phyloP scores from a whole-genome alignment of 1,139 yeast species.

The Pichia sp. region DNA sequence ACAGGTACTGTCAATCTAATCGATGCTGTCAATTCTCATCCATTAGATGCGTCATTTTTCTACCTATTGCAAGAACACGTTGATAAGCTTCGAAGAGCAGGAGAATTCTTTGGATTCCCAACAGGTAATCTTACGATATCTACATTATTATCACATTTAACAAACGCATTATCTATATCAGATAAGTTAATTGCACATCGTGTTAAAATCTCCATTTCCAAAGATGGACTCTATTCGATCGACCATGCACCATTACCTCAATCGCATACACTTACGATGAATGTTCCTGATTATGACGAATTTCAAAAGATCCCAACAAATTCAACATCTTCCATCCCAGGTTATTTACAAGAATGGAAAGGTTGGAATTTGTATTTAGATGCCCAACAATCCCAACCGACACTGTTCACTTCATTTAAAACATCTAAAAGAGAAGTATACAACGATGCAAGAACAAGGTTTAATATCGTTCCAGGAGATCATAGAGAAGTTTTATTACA shows the following conservation, averaged over 20 bases:
- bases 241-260: conserved; percentile 41
- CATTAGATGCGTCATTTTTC: conserved; percentile 40
- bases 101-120: conserved; percentile 53
- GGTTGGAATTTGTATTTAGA: conserved; percentile 59
- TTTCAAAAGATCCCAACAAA: conserved; percentile 5
- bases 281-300: conserved; percentile 9
- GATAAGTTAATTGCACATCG: conserved; percentile 48
- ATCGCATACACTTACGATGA: conserved; percentile 5
- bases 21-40: conserved; percentile 32
- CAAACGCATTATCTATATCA: conserved; percentile 38
- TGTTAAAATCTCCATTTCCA: conserved; percentile 52
- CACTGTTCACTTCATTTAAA: conserved; percentile 86
- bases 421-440: conserved; percentile 75
- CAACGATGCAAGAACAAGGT: conserved; percentile 54
- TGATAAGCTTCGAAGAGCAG: conserved; percentile 53
- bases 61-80: conserved; percentile 66
- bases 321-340: conserved; percentile 1
- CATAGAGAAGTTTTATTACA: conserved; percentile 70
- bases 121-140: conserved; percentile 41
- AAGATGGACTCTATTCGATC: conserved; percentile 48
- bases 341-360: conserved; percentile 16
- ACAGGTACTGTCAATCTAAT: conserved; percentile 16
- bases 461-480: conserved; percentile 19
- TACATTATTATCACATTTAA: conserved; percentile 44
- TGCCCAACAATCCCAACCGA: conserved; percentile 47